These are phyloP conservation scores for Excoecaria agallocha DNA, from an alignment of 345 rosid genomes.

Conservation along the genomic window DNA sequence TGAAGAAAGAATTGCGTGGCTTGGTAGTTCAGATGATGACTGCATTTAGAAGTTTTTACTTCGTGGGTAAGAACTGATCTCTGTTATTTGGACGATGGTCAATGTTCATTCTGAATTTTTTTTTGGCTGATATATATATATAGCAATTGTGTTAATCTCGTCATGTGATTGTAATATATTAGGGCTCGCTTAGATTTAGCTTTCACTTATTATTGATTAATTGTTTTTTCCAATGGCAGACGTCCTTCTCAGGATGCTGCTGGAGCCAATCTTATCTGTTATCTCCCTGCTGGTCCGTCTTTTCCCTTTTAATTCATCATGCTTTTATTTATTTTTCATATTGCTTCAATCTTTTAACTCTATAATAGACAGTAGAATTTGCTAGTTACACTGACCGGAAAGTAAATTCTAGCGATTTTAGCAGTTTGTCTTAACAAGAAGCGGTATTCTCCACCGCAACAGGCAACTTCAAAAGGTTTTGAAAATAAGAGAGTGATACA, in stretches of 20 bases:
- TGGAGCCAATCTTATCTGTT: slow-evolving; percentile 58
- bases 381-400: background rate
- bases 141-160: background rate
- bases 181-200: background rate
- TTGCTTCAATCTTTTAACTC: background rate
- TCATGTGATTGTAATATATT: background rate
- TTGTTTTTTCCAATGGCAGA: slow-evolving; percentile 34
- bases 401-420: background rate
- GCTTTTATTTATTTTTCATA: background rate
- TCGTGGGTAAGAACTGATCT: slow-evolving; percentile 48
- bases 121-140: too few relatives aligned
- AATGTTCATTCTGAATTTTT: background rate
- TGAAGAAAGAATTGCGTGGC: slow-evolving; percentile 42
- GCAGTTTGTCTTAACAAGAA: background rate
- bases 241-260: slow-evolving; percentile 52
- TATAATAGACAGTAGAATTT: background rate
- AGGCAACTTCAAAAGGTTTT: too few relatives aligned
- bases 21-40: slow-evolving; percentile 42
- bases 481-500: too few relatives aligned
- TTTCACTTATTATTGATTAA: slow-evolving; percentile 1
- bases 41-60: slow-evolving; percentile 50
- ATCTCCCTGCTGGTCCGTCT: slow-evolving; percentile 51
- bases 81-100: background rate
- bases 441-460: background rate
- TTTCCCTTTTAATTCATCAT: slow-evolving; percentile 5